A percentile compares a stretch with the other conserved stretches of the same genome.
Evolutionary conservation across 192 early-diverging fungal species (phyloP).

Genomic region (Umbelopsis sp.): DNA sequence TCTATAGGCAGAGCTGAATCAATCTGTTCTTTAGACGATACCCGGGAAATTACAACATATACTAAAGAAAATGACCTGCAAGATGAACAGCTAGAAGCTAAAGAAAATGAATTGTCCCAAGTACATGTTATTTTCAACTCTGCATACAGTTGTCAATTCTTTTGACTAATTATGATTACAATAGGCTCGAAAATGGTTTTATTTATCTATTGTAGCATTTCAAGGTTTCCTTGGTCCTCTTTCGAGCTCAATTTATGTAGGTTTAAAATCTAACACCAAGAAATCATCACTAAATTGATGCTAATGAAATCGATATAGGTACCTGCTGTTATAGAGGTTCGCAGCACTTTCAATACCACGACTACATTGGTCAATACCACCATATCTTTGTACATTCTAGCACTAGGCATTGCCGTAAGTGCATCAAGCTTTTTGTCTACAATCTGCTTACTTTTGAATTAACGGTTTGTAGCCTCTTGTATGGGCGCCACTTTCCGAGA

Average conservation of each 20-base stretch:
- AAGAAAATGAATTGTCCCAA: neutral
- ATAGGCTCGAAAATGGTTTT: slow-evolving; percentile 26
- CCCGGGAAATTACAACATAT: no score
- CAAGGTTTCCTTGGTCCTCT: slow-evolving; percentile 42
- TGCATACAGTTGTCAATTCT: neutral
- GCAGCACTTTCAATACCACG: slow-evolving; percentile 23
- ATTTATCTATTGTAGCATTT: slow-evolving; percentile 33
- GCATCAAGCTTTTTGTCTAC: no score
- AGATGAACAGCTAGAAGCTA: no score
- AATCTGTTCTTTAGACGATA: no score
- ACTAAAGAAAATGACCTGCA: no score
- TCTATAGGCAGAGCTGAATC: no score
- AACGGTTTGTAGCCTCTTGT: slow-evolving; percentile 32
- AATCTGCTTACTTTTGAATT: neutral
- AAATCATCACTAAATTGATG: neutral
- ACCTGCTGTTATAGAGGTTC: slow-evolving; percentile 33
- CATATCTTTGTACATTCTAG: slow-evolving; percentile 36
- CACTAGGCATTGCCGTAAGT: slow-evolving; percentile 33
- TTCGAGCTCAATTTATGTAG: slow-evolving; percentile 39
- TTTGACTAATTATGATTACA: neutral
- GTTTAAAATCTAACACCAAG: neutral
- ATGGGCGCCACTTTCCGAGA: slow-evolving; percentile 42
- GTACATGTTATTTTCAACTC: neutral
- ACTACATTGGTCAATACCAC: slow-evolving; percentile 35
- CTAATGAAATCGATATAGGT: slow-evolving; percentile 16